A percentile compares a stretch with the other conserved stretches of the same genome.
Conservation (phyloP, 2,329 filamentous ascomycete genomes). For the Penicillium psychrosexuale region DNA sequence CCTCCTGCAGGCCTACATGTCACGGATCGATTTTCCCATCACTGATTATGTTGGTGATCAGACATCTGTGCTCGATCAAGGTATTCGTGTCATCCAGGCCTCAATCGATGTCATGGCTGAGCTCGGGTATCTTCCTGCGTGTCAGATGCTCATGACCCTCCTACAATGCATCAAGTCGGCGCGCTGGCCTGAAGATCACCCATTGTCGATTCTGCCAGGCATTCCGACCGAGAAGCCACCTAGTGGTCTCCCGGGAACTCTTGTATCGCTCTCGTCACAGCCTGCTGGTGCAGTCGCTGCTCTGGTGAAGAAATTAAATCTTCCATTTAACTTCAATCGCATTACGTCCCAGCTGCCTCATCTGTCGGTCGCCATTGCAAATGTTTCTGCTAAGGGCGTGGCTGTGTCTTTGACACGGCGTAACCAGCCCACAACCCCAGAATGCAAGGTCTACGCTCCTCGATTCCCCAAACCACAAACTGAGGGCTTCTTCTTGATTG, state of each 20-base stretch:
- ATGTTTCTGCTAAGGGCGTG: constrained; percentile 61
- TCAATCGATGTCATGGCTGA: constrained; percentile 92
- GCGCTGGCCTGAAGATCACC: constrained; percentile 80
- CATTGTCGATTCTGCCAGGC: constrained; percentile 75
- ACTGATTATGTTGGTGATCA: constrained; percentile 97
- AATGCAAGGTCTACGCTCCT: constrained; percentile 78
- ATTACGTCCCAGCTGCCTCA: constrained; percentile 67
- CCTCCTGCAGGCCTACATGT: constrained; percentile 91
- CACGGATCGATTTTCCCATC: constrained; percentile 86
- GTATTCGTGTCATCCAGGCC: constrained; percentile 94
- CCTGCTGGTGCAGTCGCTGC: constrained; percentile 24
- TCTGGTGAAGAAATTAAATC: constrained; percentile 29
- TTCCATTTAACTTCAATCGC: constrained; percentile 48
- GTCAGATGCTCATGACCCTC: constrained; percentile 75
- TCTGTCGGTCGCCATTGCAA: constrained; percentile 59
- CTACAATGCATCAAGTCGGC: constrained; percentile 91
- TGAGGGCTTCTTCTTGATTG: constrained; percentile 86
- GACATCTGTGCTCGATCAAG: constrained; percentile 82
- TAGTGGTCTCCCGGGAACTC: constrained; percentile 27
- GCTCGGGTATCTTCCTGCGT: constrained; percentile 74
- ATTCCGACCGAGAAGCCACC: constrained; percentile 44
- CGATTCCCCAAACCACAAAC: constrained; percentile 91
- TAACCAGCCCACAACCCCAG: constrained; percentile 63
- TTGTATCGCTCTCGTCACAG: constrained; percentile 33
- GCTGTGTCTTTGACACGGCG: constrained; percentile 57